A percentile compares a stretch with the other conserved stretches of the same genome.
Evolutionary conservation across 495 filamentous ascomycete species (phyloP).

Genomic region (Aspergillus carlsbadensis): DNA sequence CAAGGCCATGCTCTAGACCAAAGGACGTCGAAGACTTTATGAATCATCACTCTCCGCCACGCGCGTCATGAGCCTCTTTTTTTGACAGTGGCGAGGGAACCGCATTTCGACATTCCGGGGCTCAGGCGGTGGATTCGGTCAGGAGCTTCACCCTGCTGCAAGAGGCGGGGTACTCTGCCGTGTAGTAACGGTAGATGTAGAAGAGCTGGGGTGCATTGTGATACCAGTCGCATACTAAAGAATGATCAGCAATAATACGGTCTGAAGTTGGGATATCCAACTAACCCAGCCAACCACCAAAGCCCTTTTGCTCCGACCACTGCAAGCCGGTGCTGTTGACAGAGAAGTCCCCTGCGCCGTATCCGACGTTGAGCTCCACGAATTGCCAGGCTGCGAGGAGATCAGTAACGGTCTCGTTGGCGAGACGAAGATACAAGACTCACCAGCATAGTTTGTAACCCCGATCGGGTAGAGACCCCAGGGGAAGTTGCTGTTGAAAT

Average conservation of each 20-base stretch:
- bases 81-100: constrained; percentile 1
- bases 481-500: constrained; percentile 30
- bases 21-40: constrained; percentile 11
- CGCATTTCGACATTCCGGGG: background rate
- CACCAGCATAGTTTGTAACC: constrained; percentile 33
- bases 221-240: constrained; percentile 54
- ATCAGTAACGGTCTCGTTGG: background rate
- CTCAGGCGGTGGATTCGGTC: constrained; percentile 22
- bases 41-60: constrained; percentile 21
- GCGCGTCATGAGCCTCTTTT: constrained; percentile 16
- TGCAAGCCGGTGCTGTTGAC: constrained; percentile 36
- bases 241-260: constrained; percentile 3
- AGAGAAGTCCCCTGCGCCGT: constrained; percentile 37
- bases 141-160: constrained; percentile 45
- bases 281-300: constrained; percentile 55
- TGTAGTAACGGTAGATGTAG: constrained; percentile 35
- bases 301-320: constrained; percentile 36
- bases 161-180: constrained; percentile 35
- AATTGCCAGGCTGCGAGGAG: constrained; percentile 37
- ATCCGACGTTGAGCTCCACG: constrained; percentile 42
- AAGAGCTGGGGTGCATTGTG: constrained; percentile 56
- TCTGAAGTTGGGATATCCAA: constrained; percentile 12
- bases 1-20: background rate
- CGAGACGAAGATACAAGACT: constrained; percentile 3
- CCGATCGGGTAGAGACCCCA: constrained; percentile 37